These are phyloP conservation scores for Nidula microcarpa DNA, from an alignment of 768 basidiomycete genomes.

Conservation along the genomic window DNA sequence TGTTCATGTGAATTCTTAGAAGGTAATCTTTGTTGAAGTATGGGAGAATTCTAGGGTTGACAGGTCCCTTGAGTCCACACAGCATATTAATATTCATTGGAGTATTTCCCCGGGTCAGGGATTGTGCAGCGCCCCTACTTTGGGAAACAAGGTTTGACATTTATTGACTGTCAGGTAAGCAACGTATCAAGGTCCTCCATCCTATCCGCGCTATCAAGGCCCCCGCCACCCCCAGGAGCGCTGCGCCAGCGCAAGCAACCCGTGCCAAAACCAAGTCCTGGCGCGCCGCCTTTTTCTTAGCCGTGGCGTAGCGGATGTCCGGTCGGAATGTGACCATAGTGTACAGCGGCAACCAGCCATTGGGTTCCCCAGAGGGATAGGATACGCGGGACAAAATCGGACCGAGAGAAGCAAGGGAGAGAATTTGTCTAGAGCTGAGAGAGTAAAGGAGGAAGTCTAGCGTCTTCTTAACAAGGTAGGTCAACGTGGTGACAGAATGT, in stretches of 20 bases:
- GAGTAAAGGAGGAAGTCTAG: conserved; percentile 74
- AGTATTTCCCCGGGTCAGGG: neutral
- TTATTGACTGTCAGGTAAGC: conserved; percentile 18
- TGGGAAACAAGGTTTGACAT: conserved; percentile 26
- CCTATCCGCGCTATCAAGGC: conserved; percentile 37
- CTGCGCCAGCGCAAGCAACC: conserved; percentile 46
- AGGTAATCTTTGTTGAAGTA: conserved; percentile 20
- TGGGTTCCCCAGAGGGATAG: conserved; percentile 56
- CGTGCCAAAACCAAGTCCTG: conserved; percentile 64
- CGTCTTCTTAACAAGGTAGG: conserved; percentile 75
- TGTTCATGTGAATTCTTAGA: conserved; percentile 21
- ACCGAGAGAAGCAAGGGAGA: conserved; percentile 42
- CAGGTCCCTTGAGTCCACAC: conserved; percentile 8
- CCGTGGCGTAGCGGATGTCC: conserved; percentile 88
- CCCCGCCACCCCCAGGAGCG: conserved; percentile 37
- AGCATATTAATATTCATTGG: conserved; percentile 7
- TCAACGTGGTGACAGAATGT: conserved; percentile 80
- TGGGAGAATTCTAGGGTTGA: conserved; percentile 28
- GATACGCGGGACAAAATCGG: conserved; percentile 46
- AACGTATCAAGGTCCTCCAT: conserved; percentile 27
- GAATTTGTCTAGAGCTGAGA: conserved; percentile 48
- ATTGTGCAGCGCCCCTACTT: conserved; percentile 17
- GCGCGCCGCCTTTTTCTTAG: conserved; percentile 60
- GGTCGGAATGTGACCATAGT: conserved; percentile 98
- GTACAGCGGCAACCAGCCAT: conserved; percentile 91